phyloP scores from a whole-genome alignment of 2,329 filamentous ascomycete genomes.

The Aurifilum marmelostoma region DNA sequence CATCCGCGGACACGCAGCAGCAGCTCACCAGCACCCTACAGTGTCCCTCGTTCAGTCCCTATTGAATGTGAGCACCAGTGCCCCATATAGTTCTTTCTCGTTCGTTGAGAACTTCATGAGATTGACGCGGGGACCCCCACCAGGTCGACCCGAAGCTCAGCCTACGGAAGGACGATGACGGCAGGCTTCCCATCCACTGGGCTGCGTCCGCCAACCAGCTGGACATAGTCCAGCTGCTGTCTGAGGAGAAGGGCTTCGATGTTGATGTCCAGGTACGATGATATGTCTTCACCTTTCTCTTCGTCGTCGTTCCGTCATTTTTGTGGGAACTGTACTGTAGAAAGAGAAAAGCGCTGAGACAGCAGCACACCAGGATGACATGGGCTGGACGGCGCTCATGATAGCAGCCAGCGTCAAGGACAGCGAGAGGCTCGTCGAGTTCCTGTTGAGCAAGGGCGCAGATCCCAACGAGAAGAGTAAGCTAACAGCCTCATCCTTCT shows the following conservation, averaged over 20 bases:
- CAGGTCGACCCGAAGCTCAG: conserved; percentile 82
- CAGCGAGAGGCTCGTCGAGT: conserved; percentile 67
- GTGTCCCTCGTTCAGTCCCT: conserved; percentile 74
- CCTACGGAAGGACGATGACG: conserved; percentile 76
- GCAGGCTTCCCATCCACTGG: conserved; percentile 92
- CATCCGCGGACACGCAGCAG: not conserved
- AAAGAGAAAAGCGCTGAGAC: not conserved
- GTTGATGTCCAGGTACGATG: conserved; percentile 73
- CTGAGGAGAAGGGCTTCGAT: conserved; percentile 75
- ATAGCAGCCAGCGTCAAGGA: conserved; percentile 78
- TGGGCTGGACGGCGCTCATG: conserved; percentile 84
- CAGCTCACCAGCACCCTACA: conserved; percentile 41
- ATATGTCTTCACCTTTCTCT: too few relatives aligned
- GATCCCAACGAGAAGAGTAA: conserved; percentile 74
- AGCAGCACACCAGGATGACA: conserved; percentile 63
- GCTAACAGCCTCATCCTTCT: conserved; percentile 21
- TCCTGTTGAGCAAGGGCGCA: conserved; percentile 70
- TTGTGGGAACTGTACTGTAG: too few relatives aligned
- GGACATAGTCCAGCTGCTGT: conserved; percentile 73
- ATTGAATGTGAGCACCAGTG: conserved; percentile 66
- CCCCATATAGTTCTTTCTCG: not conserved
- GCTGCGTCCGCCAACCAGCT: conserved; percentile 81
- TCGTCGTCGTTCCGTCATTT: not conserved
- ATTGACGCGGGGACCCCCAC: not conserved
- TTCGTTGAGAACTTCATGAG: not conserved